These are phyloP conservation scores for Berkeleyomyces rouxiae DNA, from an alignment of 2,329 filamentous ascomycete species.

Conservation along the genomic window DNA sequence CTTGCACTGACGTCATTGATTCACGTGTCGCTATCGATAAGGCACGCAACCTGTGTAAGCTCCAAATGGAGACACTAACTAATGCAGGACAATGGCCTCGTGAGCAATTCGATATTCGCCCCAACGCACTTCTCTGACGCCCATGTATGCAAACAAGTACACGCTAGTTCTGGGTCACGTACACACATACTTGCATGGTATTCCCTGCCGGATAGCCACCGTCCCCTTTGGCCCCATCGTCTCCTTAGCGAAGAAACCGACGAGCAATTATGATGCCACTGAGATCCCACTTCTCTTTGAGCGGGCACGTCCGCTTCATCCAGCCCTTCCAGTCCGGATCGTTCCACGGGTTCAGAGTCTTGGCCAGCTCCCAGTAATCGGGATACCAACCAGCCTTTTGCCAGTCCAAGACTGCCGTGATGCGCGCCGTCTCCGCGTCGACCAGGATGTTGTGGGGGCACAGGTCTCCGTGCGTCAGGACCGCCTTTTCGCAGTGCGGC, in stretches of 20 bases:
- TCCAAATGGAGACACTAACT: not conserved
- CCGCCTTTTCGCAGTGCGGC: slow-evolving; percentile 17
- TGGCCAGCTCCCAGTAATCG: slow-evolving; percentile 21
- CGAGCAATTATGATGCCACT: not conserved
- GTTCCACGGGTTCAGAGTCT: slow-evolving; percentile 14
- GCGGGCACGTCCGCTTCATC: slow-evolving; percentile 4
- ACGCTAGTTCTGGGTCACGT: too few species aligned
- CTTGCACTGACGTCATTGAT: not conserved
- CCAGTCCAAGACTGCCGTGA: slow-evolving; percentile 46
- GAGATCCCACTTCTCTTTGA: not conserved
- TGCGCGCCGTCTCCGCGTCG: slow-evolving; percentile 22
- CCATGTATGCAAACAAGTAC: too few species aligned
- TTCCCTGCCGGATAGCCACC: not conserved
- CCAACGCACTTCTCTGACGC: too few species aligned
- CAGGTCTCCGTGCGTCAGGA: slow-evolving; percentile 22
- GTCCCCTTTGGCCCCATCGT: too few species aligned
- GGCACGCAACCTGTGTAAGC: not conserved
- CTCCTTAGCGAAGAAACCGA: not conserved
- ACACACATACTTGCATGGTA: not conserved
- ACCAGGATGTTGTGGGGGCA: slow-evolving; percentile 22
- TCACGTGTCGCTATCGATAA: not conserved
- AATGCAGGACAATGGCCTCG: too few species aligned
- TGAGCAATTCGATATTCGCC: too few species aligned
- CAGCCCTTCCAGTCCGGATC: not conserved
- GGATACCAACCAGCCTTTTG: slow-evolving; percentile 23